These are phyloP conservation scores for Sugiyamaella pinicola DNA, from an alignment of 1,139 yeast genomes.

Conservation along the genomic window DNA sequence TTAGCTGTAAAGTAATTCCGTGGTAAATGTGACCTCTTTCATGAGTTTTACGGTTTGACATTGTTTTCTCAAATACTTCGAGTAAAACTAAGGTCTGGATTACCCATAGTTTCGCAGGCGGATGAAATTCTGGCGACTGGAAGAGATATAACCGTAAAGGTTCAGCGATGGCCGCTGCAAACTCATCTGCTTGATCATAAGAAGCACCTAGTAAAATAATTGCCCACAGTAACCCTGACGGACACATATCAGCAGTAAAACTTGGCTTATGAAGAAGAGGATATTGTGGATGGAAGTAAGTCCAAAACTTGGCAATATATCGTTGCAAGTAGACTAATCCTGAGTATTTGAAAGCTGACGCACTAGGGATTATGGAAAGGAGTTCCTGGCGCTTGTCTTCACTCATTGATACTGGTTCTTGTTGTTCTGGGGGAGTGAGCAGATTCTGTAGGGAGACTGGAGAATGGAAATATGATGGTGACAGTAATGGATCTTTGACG, in stretches of 20 bases:
- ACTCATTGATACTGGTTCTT: slow-evolving; percentile 33
- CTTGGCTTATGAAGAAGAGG: slow-evolving; percentile 66
- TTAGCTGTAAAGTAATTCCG: slow-evolving; percentile 71
- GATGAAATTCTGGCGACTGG: slow-evolving; percentile 59
- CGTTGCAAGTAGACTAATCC: slow-evolving; percentile 33
- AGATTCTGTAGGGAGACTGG: slow-evolving; percentile 45
- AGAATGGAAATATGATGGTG: slow-evolving; percentile 40
- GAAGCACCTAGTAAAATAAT: slow-evolving; percentile 59
- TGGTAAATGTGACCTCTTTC: slow-evolving; percentile 79
- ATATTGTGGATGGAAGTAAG: slow-evolving; percentile 61
- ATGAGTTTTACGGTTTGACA: slow-evolving; percentile 52
- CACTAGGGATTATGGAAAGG: slow-evolving; percentile 43
- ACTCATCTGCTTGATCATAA: slow-evolving; percentile 41
- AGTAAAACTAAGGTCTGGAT: slow-evolving; percentile 63
- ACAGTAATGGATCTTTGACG: slow-evolving; percentile 37
- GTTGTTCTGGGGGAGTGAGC: slow-evolving; percentile 43
- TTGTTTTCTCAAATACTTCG: slow-evolving; percentile 69
- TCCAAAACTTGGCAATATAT: slow-evolving; percentile 50
- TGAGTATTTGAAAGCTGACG: slow-evolving; percentile 25
- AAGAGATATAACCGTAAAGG: slow-evolving; percentile 66
- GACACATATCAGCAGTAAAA: slow-evolving; percentile 55
- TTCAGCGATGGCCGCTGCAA: slow-evolving; percentile 55
- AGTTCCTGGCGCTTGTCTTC: slow-evolving; percentile 42
- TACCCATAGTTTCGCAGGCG: slow-evolving; percentile 62
- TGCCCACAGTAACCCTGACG: slow-evolving; percentile 56